phyloP scores from a whole-genome alignment of 345 rosid genomes.

The Mallotus nudiflorus region DNA sequence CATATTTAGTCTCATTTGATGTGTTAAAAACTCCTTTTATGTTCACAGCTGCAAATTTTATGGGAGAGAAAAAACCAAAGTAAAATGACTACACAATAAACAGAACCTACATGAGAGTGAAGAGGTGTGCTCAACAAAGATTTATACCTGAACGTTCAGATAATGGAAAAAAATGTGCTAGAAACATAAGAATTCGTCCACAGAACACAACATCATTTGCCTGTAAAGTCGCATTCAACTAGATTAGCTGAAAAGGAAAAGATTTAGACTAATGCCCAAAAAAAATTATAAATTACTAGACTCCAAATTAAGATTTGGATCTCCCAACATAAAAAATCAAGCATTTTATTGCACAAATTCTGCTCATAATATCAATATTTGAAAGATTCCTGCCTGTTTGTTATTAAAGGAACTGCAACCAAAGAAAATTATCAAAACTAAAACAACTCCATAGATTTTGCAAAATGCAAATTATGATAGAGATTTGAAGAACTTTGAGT shows the following conservation, averaged over 20 bases:
- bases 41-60: conserved; percentile 80
- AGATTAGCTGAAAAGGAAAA: conserved; percentile 6
- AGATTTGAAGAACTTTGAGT: background rate
- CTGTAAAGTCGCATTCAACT: conserved; percentile 43
- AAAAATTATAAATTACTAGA: background rate
- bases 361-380: background rate
- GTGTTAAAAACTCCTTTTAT: conserved; percentile 96
- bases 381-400: background rate
- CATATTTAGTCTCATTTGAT: conserved; percentile 93
- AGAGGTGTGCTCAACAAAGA: conserved; percentile 13
- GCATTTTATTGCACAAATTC: background rate
- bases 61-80: conserved; percentile 14
- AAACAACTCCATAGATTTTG: no score
- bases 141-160: conserved; percentile 91
- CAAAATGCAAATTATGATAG: background rate
- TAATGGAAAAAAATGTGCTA: conserved; percentile 93
- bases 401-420: background rate
- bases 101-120: conserved; percentile 5
- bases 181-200: conserved; percentile 94
- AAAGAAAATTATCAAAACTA: no score
- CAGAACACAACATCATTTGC: conserved; percentile 97
- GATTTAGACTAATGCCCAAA: background rate
- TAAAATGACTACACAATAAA: conserved; percentile 15
- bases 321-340: background rate
- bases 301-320: background rate